Conservation (phyloP, 2,329 filamentous ascomycete species). For the Colletotrichum sp. region DNA sequence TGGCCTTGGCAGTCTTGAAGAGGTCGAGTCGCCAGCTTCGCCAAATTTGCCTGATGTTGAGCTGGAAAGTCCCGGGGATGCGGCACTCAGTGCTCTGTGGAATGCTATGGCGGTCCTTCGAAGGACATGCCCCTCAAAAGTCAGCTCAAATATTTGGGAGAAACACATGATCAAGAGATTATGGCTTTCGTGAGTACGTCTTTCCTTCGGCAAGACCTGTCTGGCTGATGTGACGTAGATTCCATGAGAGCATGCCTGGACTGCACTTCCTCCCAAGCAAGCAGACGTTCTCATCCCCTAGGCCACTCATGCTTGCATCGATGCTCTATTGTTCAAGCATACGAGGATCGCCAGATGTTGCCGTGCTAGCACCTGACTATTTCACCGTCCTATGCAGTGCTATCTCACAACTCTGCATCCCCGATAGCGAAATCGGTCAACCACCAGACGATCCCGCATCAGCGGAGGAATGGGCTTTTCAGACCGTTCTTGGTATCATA, state of each 20-base stretch:
- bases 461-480: conserved; percentile 45
- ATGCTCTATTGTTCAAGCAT: conserved; percentile 48
- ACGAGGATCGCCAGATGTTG: conserved; percentile 35
- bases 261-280: conserved; percentile 49
- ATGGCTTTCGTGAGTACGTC: conserved; percentile 33
- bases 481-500: conserved; percentile 46
- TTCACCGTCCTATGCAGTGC: conserved; percentile 41
- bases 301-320: conserved; percentile 45
- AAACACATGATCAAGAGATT: conserved; percentile 34
- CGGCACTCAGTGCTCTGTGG: conserved; percentile 30
- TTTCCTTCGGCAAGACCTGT: neutral
- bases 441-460: conserved; percentile 24
- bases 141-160: conserved; percentile 36
- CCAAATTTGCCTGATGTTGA: neutral
- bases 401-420: conserved; percentile 45
- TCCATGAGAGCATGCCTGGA: conserved; percentile 48
- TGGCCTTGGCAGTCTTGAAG: conserved; percentile 21
- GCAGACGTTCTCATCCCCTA: conserved; percentile 45
- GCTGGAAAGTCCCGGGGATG: conserved; percentile 4
- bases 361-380: conserved; percentile 40
- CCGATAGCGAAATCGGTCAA: conserved; percentile 31
- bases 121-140: conserved; percentile 26
- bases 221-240: conserved; percentile 29
- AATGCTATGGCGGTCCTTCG: conserved; percentile 33
- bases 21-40: conserved; percentile 1